Evolutionary conservation across 1,284 basidiomycete species (phyloP).

Genomic region (Rhodotorula sp.): DNA sequence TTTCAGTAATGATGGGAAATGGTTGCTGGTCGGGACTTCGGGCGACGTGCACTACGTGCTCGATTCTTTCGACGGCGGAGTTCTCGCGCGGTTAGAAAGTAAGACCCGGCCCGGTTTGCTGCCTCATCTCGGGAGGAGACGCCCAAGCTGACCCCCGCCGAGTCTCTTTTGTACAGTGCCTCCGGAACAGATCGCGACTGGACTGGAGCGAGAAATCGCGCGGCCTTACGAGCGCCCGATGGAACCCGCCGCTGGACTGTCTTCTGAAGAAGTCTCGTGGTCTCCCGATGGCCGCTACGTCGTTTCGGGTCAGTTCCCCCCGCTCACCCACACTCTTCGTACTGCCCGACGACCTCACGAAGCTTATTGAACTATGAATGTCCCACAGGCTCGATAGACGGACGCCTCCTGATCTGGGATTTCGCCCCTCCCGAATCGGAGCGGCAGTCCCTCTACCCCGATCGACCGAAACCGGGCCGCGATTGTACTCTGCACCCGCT

Average conservation of each 20-base stretch:
- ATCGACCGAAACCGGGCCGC: constrained; percentile 41
- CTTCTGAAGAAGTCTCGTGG: constrained; percentile 88
- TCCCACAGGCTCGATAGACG: constrained; percentile 70
- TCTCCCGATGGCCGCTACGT: constrained; percentile 88
- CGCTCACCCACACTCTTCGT: not conserved
- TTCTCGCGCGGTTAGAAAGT: constrained; percentile 80
- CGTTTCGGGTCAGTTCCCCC: constrained; percentile 53
- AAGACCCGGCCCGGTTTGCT: not conserved
- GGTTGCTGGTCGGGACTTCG: constrained; percentile 87
- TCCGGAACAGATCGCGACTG: not conserved
- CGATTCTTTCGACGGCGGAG: constrained; percentile 78
- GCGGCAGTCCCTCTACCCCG: constrained; percentile 7
- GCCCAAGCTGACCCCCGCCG: not conserved
- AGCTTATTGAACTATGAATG: too few relatives aligned
- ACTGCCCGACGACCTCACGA: not conserved
- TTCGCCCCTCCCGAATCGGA: constrained; percentile 49
- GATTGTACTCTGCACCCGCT: constrained; percentile 60
- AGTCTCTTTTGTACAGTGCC: constrained; percentile 1
- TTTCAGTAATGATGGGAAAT: constrained; percentile 87
- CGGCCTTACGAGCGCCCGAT: constrained; percentile 56
- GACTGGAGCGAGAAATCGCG: constrained; percentile 48
- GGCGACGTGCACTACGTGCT: constrained; percentile 89
- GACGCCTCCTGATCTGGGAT: constrained; percentile 78
- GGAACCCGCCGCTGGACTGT: constrained; percentile 70
- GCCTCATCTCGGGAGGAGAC: too few relatives aligned